Percentiles rank a stretch among this genome's conserved stretches.
These are phyloP conservation scores for Nitzschia sp. DNA, from an alignment of 108 stramenopile genomes.

Conservation along the genomic window DNA sequence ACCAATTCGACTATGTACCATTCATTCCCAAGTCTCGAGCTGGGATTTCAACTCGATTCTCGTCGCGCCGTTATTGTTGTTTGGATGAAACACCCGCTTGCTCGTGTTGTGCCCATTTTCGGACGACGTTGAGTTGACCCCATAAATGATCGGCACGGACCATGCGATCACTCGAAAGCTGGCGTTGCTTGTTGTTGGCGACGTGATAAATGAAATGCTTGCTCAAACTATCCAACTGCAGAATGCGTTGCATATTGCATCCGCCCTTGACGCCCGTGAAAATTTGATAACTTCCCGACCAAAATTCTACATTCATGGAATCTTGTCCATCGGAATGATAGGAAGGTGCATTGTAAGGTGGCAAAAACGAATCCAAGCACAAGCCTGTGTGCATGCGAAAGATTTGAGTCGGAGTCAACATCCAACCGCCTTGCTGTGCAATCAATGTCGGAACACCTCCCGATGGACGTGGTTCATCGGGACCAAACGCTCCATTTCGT, in stretches of 20 bases:
- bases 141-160: constrained; percentile 61
- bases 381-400: constrained; percentile 50
- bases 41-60: no score
- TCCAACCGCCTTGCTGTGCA: constrained; percentile 80
- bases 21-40: no score
- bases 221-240: constrained; percentile 77
- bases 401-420: constrained; percentile 72
- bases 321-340: constrained; percentile 68
- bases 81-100: constrained; percentile 4
- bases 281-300: constrained; percentile 73
- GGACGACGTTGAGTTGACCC: constrained; percentile 76
- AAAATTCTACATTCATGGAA: constrained; percentile 74
- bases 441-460: constrained; percentile 47
- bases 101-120: constrained; percentile 37
- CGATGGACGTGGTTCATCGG: constrained; percentile 22
- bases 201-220: constrained; percentile 77
- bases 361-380: constrained; percentile 68
- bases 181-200: constrained; percentile 83
- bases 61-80: background rate
- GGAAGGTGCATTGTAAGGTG: constrained; percentile 57
- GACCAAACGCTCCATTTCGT: constrained; percentile 40
- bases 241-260: constrained; percentile 78
- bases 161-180: constrained; percentile 43
- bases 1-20: no score
- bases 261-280: constrained; percentile 58